These are phyloP conservation scores for Pholiota conissans DNA, from an alignment of 768 basidiomycete genomes.

Conservation along the genomic window DNA sequence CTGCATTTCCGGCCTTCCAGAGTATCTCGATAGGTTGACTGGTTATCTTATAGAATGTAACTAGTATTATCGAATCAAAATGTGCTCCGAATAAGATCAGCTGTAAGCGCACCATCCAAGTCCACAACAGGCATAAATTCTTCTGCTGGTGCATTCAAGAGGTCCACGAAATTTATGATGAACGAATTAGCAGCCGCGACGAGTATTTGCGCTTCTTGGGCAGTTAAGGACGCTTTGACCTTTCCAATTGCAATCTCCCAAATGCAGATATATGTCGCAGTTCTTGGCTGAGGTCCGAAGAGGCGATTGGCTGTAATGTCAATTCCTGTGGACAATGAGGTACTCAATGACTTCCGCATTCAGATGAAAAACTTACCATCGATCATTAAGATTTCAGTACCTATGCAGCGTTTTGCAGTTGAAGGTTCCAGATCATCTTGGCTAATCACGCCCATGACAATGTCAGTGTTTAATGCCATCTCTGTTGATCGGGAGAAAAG, in stretches of 20 bases:
- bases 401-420: constrained; percentile 6
- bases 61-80: constrained; percentile 36
- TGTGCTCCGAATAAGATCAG: constrained; percentile 1
- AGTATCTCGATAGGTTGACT: constrained; percentile 54
- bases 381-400: constrained; percentile 49
- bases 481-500: constrained; percentile 43
- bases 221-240: constrained; percentile 56
- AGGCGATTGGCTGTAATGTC: constrained; percentile 82
- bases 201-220: constrained; percentile 51
- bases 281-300: constrained; percentile 86
- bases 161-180: constrained; percentile 69
- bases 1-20: constrained; percentile 53
- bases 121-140: constrained; percentile 62
- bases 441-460: constrained; percentile 53
- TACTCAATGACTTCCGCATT: neutral
- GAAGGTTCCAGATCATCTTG: constrained; percentile 43
- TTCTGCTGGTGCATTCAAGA: constrained; percentile 76
- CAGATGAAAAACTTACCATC: constrained; percentile 33
- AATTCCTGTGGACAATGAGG: constrained; percentile 48
- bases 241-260: constrained; percentile 86
- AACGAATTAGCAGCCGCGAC: constrained; percentile 58
- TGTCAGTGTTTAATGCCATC: constrained; percentile 72
- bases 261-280: constrained; percentile 85
- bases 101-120: constrained; percentile 69
- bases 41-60: constrained; percentile 80